These are phyloP conservation scores for Brassica balearica DNA, from an alignment of 441 rosid species.

Conservation along the genomic window DNA sequence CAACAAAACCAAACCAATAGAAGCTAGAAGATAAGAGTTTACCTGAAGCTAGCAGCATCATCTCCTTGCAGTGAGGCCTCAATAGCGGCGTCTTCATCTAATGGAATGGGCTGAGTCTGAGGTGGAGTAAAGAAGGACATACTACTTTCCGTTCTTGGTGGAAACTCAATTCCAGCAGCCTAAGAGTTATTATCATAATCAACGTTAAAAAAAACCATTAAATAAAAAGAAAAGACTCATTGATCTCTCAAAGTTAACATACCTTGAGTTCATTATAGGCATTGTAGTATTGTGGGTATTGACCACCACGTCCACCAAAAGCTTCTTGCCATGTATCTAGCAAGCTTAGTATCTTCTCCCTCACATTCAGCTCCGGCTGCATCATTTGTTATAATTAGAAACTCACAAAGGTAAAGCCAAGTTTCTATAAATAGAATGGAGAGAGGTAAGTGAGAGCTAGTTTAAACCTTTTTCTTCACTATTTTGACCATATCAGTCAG, in stretches of 20 bases:
- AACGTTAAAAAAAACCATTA: no score
- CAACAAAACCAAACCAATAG: not conserved
- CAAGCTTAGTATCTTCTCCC: conserved; percentile 83
- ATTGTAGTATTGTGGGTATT: conserved; percentile 73
- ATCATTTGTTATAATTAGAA: conserved; percentile 8
- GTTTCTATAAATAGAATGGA: not conserved
- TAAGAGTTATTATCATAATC: no score
- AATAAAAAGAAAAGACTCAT: not conserved
- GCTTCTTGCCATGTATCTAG: conserved; percentile 97
- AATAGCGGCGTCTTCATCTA: conserved; percentile 79
- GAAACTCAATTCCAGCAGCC: conserved; percentile 85
- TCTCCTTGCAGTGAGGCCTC: conserved; percentile 65
- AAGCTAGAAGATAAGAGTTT: not conserved
- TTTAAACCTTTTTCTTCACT: conserved; percentile 80
- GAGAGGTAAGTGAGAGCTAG: not conserved
- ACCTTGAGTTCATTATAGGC: conserved; percentile 89
- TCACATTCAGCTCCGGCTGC: conserved; percentile 88
- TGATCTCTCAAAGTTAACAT: conserved; percentile 27
- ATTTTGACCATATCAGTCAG: conserved; percentile 91
- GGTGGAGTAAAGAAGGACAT: conserved; percentile 90
- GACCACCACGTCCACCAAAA: conserved; percentile 75
- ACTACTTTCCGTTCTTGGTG: conserved; percentile 73
- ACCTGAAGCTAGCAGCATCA: conserved; percentile 8
- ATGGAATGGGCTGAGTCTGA: conserved; percentile 69
- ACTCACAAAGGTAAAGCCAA: conserved; percentile 19